A percentile compares a stretch with the other conserved stretches of the same genome.
Conservation (phyloP, 306 rosid species). For the Castanea sativa region DNA sequence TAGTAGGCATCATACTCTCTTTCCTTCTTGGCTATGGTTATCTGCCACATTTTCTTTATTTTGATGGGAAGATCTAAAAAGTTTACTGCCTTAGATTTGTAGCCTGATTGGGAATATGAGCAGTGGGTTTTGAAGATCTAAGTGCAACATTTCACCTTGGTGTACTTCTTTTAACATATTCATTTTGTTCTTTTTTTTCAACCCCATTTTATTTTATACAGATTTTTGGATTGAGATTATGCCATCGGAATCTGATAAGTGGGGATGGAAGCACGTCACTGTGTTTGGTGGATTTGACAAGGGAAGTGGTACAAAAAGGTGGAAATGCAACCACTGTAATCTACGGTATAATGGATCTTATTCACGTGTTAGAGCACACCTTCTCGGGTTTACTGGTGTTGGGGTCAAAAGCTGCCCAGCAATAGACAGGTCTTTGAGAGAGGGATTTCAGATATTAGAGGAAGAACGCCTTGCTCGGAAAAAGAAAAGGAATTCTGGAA, state of each 20-base stretch:
- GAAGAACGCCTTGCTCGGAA: slow-evolving; percentile 43
- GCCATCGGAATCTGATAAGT: slow-evolving; percentile 53
- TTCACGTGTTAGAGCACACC: slow-evolving; percentile 65
- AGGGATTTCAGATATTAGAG: slow-evolving; percentile 49
- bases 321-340: slow-evolving; percentile 69
- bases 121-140: neutral
- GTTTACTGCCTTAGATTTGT: neutral
- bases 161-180: slow-evolving; percentile 2
- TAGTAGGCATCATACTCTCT: neutral
- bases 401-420: slow-evolving; percentile 58
- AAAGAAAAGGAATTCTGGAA: slow-evolving; percentile 36
- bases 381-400: slow-evolving; percentile 60
- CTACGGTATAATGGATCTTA: slow-evolving; percentile 56
- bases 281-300: slow-evolving; percentile 68
- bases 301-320: slow-evolving; percentile 60
- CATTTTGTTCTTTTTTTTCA: neutral
- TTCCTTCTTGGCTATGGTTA: neutral
- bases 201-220: slow-evolving; percentile 20
- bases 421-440: slow-evolving; percentile 43
- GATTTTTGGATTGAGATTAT: slow-evolving; percentile 26
- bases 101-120: neutral
- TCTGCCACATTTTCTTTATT: neutral
- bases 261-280: slow-evolving; percentile 66
- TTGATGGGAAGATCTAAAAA: neutral
- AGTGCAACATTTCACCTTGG: neutral